phyloP scores from a whole-genome alignment of 129 eudicot genomes.

The Cynara cardunculus region DNA sequence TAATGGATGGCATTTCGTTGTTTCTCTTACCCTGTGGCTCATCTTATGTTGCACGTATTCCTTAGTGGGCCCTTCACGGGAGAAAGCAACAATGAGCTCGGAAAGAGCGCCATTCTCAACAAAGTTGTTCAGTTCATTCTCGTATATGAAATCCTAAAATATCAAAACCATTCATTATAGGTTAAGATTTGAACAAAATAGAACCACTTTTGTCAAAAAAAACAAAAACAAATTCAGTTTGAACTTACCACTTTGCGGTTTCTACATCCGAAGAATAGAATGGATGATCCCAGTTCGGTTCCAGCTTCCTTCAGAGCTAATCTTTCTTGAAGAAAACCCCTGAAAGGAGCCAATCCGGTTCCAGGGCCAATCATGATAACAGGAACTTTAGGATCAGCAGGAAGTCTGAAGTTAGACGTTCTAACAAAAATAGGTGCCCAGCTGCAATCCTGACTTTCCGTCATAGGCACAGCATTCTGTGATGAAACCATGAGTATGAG shows the following conservation, averaged over 20 bases:
- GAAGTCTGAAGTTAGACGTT: slow-evolving; percentile 89
- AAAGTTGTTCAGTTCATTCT: slow-evolving; percentile 68
- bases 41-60: slow-evolving; percentile 97
- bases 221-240: neutral
- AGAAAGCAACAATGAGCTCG: slow-evolving; percentile 85
- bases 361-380: slow-evolving; percentile 98
- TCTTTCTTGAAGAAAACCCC: slow-evolving; percentile 97
- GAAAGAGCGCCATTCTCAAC: slow-evolving; percentile 76
- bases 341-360: slow-evolving; percentile 97
- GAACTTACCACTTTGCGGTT: slow-evolving; percentile 72
- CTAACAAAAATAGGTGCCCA: slow-evolving; percentile 89
- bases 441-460: slow-evolving; percentile 66
- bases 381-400: slow-evolving; percentile 72
- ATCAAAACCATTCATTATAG: neutral
- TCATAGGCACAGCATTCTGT: slow-evolving; percentile 83
- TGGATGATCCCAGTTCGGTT: slow-evolving; percentile 73
- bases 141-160: slow-evolving; percentile 75
- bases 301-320: slow-evolving; percentile 85
- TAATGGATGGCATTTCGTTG: neutral
- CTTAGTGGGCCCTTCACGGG: slow-evolving; percentile 88
- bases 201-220: neutral
- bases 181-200: neutral
- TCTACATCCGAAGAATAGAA: slow-evolving; percentile 92
- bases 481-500: slow-evolving; percentile 6
- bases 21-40: slow-evolving; percentile 53